phyloP scores from a whole-genome alignment of 2,329 filamentous ascomycete genomes.

The Sporothrix curviconia region DNA sequence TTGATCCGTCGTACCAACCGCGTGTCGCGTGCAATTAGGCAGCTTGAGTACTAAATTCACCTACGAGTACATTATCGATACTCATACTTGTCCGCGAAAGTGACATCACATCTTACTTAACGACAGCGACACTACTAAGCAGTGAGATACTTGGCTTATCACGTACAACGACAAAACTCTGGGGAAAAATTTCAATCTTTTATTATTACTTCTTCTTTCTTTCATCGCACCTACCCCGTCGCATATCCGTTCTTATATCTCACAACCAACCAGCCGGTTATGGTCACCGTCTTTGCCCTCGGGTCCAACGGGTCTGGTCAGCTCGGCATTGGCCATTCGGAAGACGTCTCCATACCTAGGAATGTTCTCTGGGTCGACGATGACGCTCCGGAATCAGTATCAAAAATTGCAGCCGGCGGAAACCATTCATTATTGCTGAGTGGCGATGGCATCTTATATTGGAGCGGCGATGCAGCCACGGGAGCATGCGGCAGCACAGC shows the following conservation, averaged over 20 bases:
- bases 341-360: slow-evolving; percentile 64
- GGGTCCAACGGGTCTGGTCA: slow-evolving; percentile 75
- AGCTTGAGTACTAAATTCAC: too few relatives aligned
- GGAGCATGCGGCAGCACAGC: slow-evolving; percentile 48
- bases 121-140: too few relatives aligned
- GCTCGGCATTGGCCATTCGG: slow-evolving; percentile 62
- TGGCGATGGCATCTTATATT: slow-evolving; percentile 53
- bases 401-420: slow-evolving; percentile 57
- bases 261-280: slow-evolving; percentile 19
- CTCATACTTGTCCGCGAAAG: too few relatives aligned
- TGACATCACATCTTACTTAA: too few relatives aligned
- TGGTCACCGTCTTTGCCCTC: slow-evolving; percentile 58
- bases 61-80: too few relatives aligned
- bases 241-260: background rate
- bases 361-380: slow-evolving; percentile 49
- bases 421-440: slow-evolving; percentile 78
- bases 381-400: slow-evolving; percentile 27
- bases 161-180: too few relatives aligned
- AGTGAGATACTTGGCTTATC: too few relatives aligned
- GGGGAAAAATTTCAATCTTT: background rate
- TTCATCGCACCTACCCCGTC: background rate
- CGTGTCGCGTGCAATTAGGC: too few relatives aligned
- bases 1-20: slow-evolving; percentile 8
- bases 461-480: slow-evolving; percentile 52
- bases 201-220: background rate